Base-by-base conservation (phyloP, 1,284 basidiomycete species). In the Moesziomyces globuligerus region DNA sequence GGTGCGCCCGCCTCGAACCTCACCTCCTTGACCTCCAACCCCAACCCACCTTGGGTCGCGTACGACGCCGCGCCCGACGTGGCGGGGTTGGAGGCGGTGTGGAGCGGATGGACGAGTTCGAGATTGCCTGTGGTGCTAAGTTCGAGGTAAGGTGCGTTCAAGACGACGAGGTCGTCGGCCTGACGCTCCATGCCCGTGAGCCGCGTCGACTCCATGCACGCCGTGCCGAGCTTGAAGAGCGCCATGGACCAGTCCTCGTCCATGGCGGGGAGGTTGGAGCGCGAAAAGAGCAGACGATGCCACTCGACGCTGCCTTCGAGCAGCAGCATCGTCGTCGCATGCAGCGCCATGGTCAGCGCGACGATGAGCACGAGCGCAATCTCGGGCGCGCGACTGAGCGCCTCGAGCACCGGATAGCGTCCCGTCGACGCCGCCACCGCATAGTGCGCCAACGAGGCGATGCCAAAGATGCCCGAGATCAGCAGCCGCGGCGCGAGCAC, bases 201-300 rank as follows among this genome's bases (percentile, higher is more conserved):
- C 4, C 73, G 65, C 3, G 79, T 78, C 39, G 78, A 76, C 43
- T 79, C 71, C 48, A 81, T 72, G 44, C 79, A 81, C 4, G 76
- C 73, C 5, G 78, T 73, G 10, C 78, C 78, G 20, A 81, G 53
- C 55, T 79, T 79, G 69, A 78, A 71, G 6, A 78, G 57, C 1
- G 78, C 78, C 9, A 78, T 18, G 23, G 69, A 66, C 60, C 71
- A 81, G 55, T 81, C 79, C 45, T 81, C 78, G 26, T 65, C 54
- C 20, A 53, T 10, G 3, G 60, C 54, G 5, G 78, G 77, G 26
- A 79, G 43, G 36, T 67, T 74, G 20, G 72, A 70, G 4, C 59
- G 39, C 4, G 70, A 59, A 39, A 78, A 76, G 6, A 76, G 34
- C 8, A 78, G 61, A 3, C 74, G 70, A n/a, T 48, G 24, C 25